Conservation (phyloP, 768 basidiomycete species). For the Stropharia rugosoannulata region DNA sequence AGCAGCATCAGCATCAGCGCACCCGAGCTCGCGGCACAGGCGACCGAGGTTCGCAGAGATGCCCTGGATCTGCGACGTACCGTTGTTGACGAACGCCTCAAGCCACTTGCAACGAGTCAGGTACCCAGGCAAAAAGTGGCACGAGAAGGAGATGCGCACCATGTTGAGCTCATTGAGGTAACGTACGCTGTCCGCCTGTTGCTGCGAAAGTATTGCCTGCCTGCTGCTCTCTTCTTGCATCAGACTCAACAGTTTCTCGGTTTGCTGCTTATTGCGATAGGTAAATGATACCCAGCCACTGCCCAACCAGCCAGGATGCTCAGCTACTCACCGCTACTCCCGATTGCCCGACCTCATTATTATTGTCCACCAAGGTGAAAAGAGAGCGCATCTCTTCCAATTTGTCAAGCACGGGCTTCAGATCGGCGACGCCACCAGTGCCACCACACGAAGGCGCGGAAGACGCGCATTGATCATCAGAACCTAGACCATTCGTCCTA, state of each 20-base stretch:
- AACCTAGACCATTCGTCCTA: background rate
- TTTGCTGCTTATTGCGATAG: slow-evolving; percentile 19
- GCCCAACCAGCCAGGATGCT: background rate
- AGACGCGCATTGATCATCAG: background rate
- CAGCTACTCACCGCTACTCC: slow-evolving; percentile 1
- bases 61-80: slow-evolving; percentile 68
- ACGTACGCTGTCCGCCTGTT: slow-evolving; percentile 72
- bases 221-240: slow-evolving; percentile 48
- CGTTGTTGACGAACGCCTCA: slow-evolving; percentile 76
- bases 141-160: slow-evolving; percentile 33
- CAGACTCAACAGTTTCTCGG: slow-evolving; percentile 46
- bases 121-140: slow-evolving; percentile 1
- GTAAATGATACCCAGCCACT: background rate
- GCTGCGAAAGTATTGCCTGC: slow-evolving; percentile 49
- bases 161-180: slow-evolving; percentile 78
- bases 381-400: slow-evolving; percentile 20
- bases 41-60: slow-evolving; percentile 60
- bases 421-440: slow-evolving; percentile 5
- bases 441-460: background rate
- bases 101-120: slow-evolving; percentile 61
- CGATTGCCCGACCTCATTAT: background rate
- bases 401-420: slow-evolving; percentile 16
- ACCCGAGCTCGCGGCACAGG: slow-evolving; percentile 55
- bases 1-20: slow-evolving; percentile 9
- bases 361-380: background rate